A percentile compares a stretch with the other conserved stretches of the same genome.
Evolutionary conservation across 148 eudicot species (phyloP).

Genomic region (Amaranthus hypochondriacus): DNA sequence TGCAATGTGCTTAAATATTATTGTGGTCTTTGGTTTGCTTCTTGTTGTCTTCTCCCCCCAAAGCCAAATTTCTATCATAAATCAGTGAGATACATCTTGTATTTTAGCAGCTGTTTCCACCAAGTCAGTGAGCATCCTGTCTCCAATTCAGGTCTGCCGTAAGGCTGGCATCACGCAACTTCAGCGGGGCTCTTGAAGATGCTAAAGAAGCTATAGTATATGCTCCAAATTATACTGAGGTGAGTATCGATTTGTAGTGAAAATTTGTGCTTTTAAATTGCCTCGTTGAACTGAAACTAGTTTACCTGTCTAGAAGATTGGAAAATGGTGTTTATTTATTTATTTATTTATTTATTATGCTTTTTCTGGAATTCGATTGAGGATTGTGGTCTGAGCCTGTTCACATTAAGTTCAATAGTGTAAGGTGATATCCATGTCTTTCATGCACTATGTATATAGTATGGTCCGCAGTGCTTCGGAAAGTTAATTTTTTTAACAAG

Average conservation of each 20-base stretch:
- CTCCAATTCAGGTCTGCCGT: constrained; percentile 48
- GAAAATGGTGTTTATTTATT: too few relatives aligned
- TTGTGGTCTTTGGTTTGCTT: background rate
- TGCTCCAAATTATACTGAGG: constrained; percentile 64
- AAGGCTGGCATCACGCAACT: constrained; percentile 51
- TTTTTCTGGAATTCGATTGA: background rate
- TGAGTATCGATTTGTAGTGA: constrained; percentile 21
- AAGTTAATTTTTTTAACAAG: too few relatives aligned
- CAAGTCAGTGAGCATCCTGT: constrained; percentile 17
- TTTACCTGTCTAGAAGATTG: background rate
- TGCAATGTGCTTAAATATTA: background rate
- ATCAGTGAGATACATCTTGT: background rate
- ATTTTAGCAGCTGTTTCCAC: background rate
- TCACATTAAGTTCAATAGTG: background rate
- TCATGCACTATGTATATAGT: background rate
- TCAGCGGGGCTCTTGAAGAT: constrained; percentile 73
- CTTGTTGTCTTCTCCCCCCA: background rate
- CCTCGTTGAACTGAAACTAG: background rate
- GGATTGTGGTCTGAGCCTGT: background rate
- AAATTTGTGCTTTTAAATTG: background rate
- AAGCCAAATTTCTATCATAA: background rate
- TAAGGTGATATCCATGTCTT: background rate
- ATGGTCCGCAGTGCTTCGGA: background rate
- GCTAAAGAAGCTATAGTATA: constrained; percentile 49
- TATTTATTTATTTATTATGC: background rate